A percentile compares a stretch with the other conserved stretches of the same genome.
phyloP scores from a whole-genome alignment of 129 eudicot genomes.

The Artemisia annua region DNA sequence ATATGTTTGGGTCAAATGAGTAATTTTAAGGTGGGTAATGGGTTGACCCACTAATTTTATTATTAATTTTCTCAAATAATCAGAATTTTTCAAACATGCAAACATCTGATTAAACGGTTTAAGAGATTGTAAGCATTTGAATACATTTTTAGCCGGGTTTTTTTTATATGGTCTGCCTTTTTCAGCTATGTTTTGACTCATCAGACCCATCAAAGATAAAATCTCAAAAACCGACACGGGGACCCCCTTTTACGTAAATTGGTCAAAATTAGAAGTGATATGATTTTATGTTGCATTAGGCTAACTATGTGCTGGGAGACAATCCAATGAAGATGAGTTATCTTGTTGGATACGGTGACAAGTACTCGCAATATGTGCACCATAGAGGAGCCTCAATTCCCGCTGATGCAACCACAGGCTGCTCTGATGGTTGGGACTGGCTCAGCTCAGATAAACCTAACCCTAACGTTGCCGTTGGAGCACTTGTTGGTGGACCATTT shows the following conservation, averaged over 20 bases:
- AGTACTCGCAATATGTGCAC: conserved; percentile 80
- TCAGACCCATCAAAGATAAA: neutral
- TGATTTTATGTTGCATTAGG: conserved; percentile 37
- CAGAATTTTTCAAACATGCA: too few species aligned
- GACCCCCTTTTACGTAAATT: neutral
- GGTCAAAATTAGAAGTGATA: conserved; percentile 3
- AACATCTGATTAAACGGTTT: too few species aligned
- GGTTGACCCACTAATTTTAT: neutral
- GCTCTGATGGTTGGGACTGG: conserved; percentile 78
- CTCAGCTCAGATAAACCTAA: conserved; percentile 66
- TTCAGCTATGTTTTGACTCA: neutral
- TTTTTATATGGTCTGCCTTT: conserved; percentile 1
- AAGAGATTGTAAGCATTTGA: neutral
- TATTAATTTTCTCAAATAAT: too few species aligned
- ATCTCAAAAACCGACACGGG: conserved; percentile 27
- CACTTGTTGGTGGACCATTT: conserved; percentile 95
- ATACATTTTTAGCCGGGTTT: neutral
- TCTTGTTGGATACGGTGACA: conserved; percentile 95
- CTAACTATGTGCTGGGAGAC: conserved; percentile 86
- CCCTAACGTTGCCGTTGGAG: conserved; percentile 87
- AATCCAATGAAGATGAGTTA: conserved; percentile 91
- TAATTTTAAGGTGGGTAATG: neutral
- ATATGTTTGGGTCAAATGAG: neutral
- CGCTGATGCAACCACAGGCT: conserved; percentile 52
- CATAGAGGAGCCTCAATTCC: conserved; percentile 99